These are phyloP conservation scores for Candida sphagnicola DNA, from an alignment of 805 yeast genomes.

Conservation along the genomic window DNA sequence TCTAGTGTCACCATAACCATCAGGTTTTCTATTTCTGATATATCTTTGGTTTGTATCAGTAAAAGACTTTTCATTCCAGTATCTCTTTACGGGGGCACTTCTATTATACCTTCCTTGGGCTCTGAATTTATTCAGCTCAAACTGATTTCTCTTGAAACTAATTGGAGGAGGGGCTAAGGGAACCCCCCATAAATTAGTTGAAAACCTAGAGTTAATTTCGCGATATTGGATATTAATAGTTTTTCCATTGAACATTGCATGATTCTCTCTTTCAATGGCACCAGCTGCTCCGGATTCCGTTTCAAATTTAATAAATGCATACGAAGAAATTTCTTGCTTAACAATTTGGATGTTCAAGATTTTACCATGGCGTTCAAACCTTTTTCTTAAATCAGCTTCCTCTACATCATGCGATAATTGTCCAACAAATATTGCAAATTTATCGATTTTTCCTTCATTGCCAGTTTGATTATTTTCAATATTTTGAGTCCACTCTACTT, in stretches of 20 bases:
- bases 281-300: conserved; percentile 74
- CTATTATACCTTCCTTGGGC: not conserved
- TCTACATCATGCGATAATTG: conserved; percentile 57
- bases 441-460: conserved; percentile 43
- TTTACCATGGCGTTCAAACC: conserved; percentile 67
- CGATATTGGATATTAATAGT: conserved; percentile 85
- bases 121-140: not conserved
- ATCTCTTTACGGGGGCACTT: not conserved
- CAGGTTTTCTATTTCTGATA: not conserved
- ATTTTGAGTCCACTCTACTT: conserved; percentile 85
- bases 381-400: conserved; percentile 49
- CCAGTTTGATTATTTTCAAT: conserved; percentile 44
- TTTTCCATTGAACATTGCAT: conserved; percentile 64
- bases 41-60: not conserved
- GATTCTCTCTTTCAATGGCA: conserved; percentile 84
- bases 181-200: conserved; percentile 19
- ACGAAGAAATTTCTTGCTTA: conserved; percentile 46
- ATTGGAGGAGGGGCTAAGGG: conserved; percentile 82
- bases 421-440: conserved; percentile 73
- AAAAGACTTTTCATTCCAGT: no score
- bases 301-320: conserved; percentile 70
- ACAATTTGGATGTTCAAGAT: conserved; percentile 55
- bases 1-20: not conserved
- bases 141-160: conserved; percentile 32
- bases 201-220: conserved; percentile 36